Evolutionary conservation across 2,329 filamentous ascomycete species (phyloP).

Genomic region (Orbilia oligospora): DNA sequence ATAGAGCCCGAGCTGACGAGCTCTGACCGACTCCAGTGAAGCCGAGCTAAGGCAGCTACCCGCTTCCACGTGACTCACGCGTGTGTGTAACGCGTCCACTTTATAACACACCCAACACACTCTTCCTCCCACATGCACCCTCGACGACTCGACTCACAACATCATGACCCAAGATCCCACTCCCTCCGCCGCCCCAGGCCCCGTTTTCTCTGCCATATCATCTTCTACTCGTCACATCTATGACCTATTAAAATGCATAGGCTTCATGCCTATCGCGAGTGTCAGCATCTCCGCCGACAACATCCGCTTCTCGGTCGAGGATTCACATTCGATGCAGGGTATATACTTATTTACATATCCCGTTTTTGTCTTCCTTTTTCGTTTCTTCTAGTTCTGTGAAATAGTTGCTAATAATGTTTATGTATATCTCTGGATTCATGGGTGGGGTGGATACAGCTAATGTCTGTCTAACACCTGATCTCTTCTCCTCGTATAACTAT

Average conservation of each 20-base stretch:
- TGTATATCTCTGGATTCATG: not conserved
- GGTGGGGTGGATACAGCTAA: conserved; percentile 22
- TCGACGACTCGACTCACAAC: not conserved
- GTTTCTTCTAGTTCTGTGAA: not conserved
- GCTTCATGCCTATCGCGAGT: conserved; percentile 72
- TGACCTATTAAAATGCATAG: conserved; percentile 74
- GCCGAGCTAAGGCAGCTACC: not conserved
- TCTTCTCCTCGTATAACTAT: conserved; percentile 89
- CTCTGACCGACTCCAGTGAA: no score
- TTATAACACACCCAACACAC: conserved; percentile 51
- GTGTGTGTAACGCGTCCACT: conserved; percentile 33
- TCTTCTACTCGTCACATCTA: conserved; percentile 83
- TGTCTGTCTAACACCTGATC: conserved; percentile 77
- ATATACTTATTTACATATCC: conserved; percentile 54
- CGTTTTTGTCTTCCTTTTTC: not conserved
- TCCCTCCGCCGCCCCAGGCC: conserved; percentile 65
- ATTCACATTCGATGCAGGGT: conserved; percentile 93
- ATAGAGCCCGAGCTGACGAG: no score
- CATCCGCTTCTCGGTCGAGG: conserved; percentile 88
- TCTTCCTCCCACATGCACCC: not conserved
- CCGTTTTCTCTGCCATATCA: conserved; percentile 81
- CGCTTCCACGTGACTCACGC: conserved; percentile 9
- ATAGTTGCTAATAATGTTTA: not conserved
- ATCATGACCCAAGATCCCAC: conserved; percentile 39
- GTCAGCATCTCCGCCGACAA: conserved; percentile 87